Conservation (phyloP, 805 yeast genomes). For the Starmerella apis region DNA sequence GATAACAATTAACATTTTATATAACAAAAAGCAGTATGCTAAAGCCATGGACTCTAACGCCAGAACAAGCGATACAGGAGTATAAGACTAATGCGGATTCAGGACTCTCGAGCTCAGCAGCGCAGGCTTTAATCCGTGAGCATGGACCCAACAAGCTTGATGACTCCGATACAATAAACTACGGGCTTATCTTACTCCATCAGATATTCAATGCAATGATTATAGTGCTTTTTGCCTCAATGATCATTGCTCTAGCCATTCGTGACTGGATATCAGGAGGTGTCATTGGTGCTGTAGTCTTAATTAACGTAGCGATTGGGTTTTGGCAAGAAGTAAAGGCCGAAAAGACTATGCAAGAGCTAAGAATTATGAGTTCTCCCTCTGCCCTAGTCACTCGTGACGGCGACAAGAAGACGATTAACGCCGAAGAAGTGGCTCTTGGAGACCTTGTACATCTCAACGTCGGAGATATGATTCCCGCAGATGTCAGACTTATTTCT, state of each 20-base stretch:
- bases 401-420: conserved; percentile 46
- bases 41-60: conserved; percentile 27
- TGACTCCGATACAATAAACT: conserved; percentile 46
- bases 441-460: conserved; percentile 74
- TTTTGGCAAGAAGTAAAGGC: conserved; percentile 62
- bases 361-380: conserved; percentile 56
- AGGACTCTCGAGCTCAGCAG: conserved; percentile 40
- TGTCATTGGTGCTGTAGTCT: conserved; percentile 59
- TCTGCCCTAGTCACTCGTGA: conserved; percentile 57
- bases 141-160: conserved; percentile 57
- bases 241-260: conserved; percentile 62
- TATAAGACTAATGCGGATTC: conserved; percentile 37
- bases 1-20: no score
- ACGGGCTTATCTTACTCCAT: conserved; percentile 46
- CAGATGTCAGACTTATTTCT: conserved; percentile 72
- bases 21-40: background rate
- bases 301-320: conserved; percentile 55
- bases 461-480: conserved; percentile 93
- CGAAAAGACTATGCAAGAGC: conserved; percentile 68
- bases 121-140: conserved; percentile 26
- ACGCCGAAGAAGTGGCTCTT: conserved; percentile 58
- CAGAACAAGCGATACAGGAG: conserved; percentile 33
- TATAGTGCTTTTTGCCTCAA: conserved; percentile 55
- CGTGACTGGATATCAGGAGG: conserved; percentile 77
- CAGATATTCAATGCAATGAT: conserved; percentile 74